These are phyloP conservation scores for Talaromyces atroroseus DNA, from an alignment of 2,329 filamentous ascomycete species.

Conservation along the genomic window DNA sequence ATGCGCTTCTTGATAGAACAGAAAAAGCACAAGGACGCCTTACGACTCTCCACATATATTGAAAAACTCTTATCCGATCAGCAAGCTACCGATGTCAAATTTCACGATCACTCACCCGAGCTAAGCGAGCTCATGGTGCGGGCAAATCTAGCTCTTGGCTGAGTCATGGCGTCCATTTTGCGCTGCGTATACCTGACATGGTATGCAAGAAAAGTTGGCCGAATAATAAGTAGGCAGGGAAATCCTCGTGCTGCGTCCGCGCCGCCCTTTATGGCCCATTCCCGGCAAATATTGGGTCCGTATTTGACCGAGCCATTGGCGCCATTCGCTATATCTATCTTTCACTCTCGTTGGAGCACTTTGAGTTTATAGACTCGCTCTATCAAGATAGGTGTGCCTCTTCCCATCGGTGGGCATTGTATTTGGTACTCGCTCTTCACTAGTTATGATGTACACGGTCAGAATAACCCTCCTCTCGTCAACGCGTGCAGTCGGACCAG, in stretches of 20 bases:
- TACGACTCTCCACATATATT: conserved; percentile 25
- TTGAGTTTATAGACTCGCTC: not conserved
- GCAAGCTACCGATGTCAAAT: conserved; percentile 12
- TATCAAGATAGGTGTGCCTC: too few relatives aligned
- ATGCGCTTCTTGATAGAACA: conserved; percentile 34
- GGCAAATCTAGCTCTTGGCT: conserved; percentile 21
- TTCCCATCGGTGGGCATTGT: too few relatives aligned
- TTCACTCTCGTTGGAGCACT: not conserved
- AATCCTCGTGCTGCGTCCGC: not conserved
- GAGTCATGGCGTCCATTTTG: not conserved
- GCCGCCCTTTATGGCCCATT: too few relatives aligned
- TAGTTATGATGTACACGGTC: too few relatives aligned
- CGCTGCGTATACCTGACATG: not conserved
- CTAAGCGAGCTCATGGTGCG: conserved; percentile 23
- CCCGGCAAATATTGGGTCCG: too few relatives aligned
- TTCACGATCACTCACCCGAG: conserved; percentile 17
- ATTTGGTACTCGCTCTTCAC: too few relatives aligned
- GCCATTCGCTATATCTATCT: not conserved
- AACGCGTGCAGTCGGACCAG: too few relatives aligned
- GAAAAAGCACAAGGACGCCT: conserved; percentile 25
- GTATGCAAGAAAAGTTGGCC: not conserved
- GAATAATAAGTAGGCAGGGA: too few relatives aligned
- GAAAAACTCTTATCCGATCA: conserved; percentile 27
- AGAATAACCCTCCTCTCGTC: too few relatives aligned
- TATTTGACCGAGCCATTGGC: not conserved